These are phyloP conservation scores for Kazachstania kunashirensis DNA, from an alignment of 805 yeast genomes.

Conservation along the genomic window DNA sequence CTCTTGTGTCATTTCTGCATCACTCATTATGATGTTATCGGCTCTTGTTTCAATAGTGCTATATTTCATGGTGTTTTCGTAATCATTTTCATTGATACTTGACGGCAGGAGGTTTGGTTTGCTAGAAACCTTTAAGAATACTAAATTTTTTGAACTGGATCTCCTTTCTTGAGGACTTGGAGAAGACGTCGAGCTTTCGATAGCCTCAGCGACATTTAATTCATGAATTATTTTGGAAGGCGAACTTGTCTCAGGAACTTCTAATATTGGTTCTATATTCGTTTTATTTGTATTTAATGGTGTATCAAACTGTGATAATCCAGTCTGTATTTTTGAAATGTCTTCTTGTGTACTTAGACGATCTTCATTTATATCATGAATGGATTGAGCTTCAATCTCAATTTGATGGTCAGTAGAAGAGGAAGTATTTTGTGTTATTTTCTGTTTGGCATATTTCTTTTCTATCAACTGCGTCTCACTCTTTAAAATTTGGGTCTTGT, in stretches of 20 bases:
- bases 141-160: slow-evolving; percentile 6
- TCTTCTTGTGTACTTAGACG: too few relatives aligned
- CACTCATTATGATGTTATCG: slow-evolving; percentile 13
- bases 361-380: too few relatives aligned
- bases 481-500: too few relatives aligned
- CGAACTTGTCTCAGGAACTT: slow-evolving; percentile 19
- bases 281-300: slow-evolving; percentile 3
- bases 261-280: slow-evolving; percentile 8
- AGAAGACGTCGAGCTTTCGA: slow-evolving; percentile 2
- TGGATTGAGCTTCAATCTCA: too few relatives aligned
- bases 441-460: too few relatives aligned
- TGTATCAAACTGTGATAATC: slow-evolving; percentile 2
- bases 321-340: too few relatives aligned
- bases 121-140: slow-evolving; percentile 13
- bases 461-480: too few relatives aligned
- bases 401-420: too few relatives aligned
- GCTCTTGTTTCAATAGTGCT: not conserved
- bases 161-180: slow-evolving; percentile 2
- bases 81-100: not conserved
- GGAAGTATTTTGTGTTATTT: too few relatives aligned
- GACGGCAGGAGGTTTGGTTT: slow-evolving; percentile 5
- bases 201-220: not conserved
- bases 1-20: slow-evolving; percentile 24
- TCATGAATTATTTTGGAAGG: slow-evolving; percentile 7
- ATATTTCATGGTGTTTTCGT: too few relatives aligned